phyloP scores from a whole-genome alignment of 352 stramenopile genomes.

The Aphanomyces invadans region DNA sequence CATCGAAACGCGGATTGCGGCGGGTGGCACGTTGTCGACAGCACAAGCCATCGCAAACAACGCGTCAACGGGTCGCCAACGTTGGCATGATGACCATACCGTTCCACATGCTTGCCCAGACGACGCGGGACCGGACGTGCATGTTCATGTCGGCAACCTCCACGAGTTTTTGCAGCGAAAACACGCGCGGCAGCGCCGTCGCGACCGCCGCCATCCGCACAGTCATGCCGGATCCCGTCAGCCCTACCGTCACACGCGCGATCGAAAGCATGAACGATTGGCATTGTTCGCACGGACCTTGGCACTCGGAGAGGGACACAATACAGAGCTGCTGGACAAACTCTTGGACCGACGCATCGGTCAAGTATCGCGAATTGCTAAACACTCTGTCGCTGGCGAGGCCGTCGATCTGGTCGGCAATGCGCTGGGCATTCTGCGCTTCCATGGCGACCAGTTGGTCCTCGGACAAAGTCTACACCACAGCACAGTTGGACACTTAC shows the following conservation, averaged over 20 bases:
- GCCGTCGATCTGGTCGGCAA: slow-evolving; percentile 80
- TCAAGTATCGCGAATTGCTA: slow-evolving; percentile 73
- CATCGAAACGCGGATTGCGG: too few relatives aligned
- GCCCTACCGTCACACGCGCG: slow-evolving; percentile 68
- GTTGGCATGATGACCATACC: background rate
- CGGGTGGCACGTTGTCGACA: too few relatives aligned
- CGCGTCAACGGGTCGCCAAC: background rate
- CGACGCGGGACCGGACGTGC: slow-evolving; percentile 90
- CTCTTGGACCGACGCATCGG: slow-evolving; percentile 66
- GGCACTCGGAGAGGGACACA: slow-evolving; percentile 86
- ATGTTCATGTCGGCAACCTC: slow-evolving; percentile 99
- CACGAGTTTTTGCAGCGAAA: slow-evolving; percentile 98
- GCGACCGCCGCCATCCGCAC: background rate
- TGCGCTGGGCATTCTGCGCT: slow-evolving; percentile 71
- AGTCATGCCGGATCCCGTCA: slow-evolving; percentile 13
- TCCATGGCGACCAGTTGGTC: slow-evolving; percentile 37
- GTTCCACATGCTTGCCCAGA: slow-evolving; percentile 97
- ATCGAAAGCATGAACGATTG: too few relatives aligned
- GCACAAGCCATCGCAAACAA: too few relatives aligned
- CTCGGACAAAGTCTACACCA: slow-evolving; percentile 1
- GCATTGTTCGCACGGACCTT: slow-evolving; percentile 98
- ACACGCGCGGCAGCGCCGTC: too few relatives aligned
- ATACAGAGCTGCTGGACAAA: slow-evolving; percentile 87
- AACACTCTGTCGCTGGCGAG: slow-evolving; percentile 88
- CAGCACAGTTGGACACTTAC: background rate